Conservation (phyloP, 2,329 filamentous ascomycete genomes). For the Seiridium cupressi region DNA sequence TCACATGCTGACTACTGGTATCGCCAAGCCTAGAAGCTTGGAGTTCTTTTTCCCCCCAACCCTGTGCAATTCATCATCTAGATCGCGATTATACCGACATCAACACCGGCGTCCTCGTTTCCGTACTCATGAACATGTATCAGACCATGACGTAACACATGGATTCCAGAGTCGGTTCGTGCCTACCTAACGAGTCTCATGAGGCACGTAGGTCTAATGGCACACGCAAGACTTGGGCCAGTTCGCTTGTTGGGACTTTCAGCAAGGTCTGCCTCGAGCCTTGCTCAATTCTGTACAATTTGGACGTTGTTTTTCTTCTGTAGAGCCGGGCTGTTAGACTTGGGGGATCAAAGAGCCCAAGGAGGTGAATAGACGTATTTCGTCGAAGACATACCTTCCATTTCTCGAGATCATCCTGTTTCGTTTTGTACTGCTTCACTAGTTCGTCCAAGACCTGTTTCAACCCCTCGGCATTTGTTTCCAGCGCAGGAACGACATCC, state of each 20-base stretch:
- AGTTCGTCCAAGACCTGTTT: constrained; percentile 93
- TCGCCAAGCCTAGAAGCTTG: not conserved
- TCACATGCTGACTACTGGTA: not conserved
- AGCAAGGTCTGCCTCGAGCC: constrained; percentile 12
- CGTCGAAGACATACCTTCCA: constrained; percentile 74
- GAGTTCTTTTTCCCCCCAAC: not conserved
- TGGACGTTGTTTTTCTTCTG: constrained; percentile 90
- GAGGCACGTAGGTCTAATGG: not conserved
- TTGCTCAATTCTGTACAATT: constrained; percentile 70
- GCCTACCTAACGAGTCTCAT: too few relatives aligned
- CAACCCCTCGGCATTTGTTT: constrained; percentile 90
- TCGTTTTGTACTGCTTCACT: constrained; percentile 92
- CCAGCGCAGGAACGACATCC: constrained; percentile 86
- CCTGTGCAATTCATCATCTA: not conserved
- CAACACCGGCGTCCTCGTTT: too few relatives aligned
- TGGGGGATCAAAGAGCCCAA: too few relatives aligned
- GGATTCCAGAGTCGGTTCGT: too few relatives aligned
- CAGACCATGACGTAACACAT: too few relatives aligned
- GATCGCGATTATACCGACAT: not conserved
- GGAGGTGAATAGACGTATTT: not conserved
- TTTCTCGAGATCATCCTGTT: constrained; percentile 92
- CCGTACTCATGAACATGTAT: too few relatives aligned
- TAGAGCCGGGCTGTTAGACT: constrained; percentile 12
- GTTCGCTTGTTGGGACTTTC: not conserved
- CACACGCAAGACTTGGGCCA: not conserved